phyloP scores from a whole-genome alignment of 2,329 filamentous ascomycete species.

The Ascocoryne sarcoides region DNA sequence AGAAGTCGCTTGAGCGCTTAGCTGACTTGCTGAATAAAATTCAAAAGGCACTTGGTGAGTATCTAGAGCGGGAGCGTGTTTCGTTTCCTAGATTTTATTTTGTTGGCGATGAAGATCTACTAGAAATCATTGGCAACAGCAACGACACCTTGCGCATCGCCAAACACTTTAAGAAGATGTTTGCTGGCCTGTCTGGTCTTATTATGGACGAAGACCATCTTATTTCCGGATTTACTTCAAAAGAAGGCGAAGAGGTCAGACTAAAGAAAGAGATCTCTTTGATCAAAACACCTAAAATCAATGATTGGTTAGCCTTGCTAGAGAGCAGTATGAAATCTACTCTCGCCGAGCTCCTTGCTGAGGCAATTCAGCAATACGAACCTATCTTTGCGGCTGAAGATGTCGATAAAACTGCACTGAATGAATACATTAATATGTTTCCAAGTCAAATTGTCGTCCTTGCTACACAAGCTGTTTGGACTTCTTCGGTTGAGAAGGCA shows the following conservation, averaged over 20 bases:
- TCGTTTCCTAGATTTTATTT: slow-evolving; percentile 99
- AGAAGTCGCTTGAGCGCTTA: slow-evolving; percentile 89
- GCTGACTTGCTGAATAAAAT: slow-evolving; percentile 99
- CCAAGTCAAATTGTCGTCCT: slow-evolving; percentile 94
- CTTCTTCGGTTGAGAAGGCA: slow-evolving; percentile 71
- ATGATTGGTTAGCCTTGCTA: slow-evolving; percentile 93
- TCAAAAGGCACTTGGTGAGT: slow-evolving; percentile 96
- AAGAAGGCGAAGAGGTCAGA: slow-evolving; percentile 82
- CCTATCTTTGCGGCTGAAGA: slow-evolving; percentile 64
- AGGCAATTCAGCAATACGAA: slow-evolving; percentile 76
- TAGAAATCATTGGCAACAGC: slow-evolving; percentile 99
- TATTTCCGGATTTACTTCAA: slow-evolving; percentile 89
- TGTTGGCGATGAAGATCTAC: slow-evolving; percentile 92
- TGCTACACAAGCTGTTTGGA: slow-evolving; percentile 91
- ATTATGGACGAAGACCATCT: slow-evolving; percentile 83
- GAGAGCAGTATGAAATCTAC: slow-evolving; percentile 92
- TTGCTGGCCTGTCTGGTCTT: slow-evolving; percentile 86
- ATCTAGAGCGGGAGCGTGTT: slow-evolving; percentile 93
- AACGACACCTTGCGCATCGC: slow-evolving; percentile 94
- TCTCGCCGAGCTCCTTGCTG: slow-evolving; percentile 78
- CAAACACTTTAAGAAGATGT: slow-evolving; percentile 99
- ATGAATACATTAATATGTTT: slow-evolving; percentile 72
- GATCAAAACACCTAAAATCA: slow-evolving; percentile 90
- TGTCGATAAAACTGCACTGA: slow-evolving; percentile 63
- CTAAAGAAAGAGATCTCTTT: slow-evolving; percentile 89